These are phyloP conservation scores for Tricholoma saponaceum DNA, from an alignment of 768 basidiomycete genomes.

Conservation along the genomic window DNA sequence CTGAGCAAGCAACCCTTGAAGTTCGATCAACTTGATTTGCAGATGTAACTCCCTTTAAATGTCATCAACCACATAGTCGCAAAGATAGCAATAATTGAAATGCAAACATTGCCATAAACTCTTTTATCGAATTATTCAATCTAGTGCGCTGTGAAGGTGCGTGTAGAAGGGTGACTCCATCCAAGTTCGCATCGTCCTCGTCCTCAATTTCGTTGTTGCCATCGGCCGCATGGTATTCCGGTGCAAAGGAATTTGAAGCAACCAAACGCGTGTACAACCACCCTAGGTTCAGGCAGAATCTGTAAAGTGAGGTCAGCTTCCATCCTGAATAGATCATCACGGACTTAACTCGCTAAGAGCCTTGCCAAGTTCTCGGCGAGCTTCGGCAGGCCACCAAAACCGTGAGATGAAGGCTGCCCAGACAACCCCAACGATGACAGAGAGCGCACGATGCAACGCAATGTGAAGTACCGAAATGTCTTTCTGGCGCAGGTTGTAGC, in stretches of 20 bases:
- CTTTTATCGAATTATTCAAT: conserved; percentile 63
- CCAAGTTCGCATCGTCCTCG: conserved; percentile 21
- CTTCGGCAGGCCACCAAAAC: conserved; percentile 96
- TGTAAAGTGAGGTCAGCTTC: conserved; percentile 22
- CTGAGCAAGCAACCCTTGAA: conserved; percentile 82
- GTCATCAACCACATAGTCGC: neutral
- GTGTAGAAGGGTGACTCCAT: conserved; percentile 24
- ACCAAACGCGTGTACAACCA: conserved; percentile 95
- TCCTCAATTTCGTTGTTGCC: conserved; percentile 17
- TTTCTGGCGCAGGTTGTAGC: conserved; percentile 74
- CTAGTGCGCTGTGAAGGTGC: conserved; percentile 34
- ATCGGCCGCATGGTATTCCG: conserved; percentile 34
- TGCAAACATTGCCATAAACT: conserved; percentile 89
- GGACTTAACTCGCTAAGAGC: conserved; percentile 74
- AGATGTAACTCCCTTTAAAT: conserved; percentile 84
- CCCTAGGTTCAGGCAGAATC: conserved; percentile 90
- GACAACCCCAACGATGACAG: conserved; percentile 82
- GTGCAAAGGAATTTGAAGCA: conserved; percentile 75
- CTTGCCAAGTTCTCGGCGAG: conserved; percentile 79
- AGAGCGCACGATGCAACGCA: conserved; percentile 71
- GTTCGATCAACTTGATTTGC: conserved; percentile 84
- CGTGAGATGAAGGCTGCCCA: conserved; percentile 88
- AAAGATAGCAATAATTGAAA: neutral
- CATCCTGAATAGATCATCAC: neutral
- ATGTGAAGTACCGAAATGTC: conserved; percentile 60